Conservation (phyloP, 768 basidiomycete species). For the Naganishia randhawae region DNA sequence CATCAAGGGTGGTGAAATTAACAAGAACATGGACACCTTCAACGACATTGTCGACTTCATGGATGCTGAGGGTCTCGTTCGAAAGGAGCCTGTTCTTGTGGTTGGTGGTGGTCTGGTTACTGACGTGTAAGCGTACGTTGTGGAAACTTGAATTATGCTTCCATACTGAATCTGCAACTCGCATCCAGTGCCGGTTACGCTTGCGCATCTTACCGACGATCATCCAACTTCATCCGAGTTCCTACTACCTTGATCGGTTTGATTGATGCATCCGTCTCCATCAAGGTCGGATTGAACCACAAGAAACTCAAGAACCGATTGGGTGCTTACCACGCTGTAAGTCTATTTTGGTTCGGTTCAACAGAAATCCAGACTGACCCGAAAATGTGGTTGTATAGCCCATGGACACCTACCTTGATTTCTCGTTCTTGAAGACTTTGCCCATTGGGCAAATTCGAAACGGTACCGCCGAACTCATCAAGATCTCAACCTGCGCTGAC, state of each 20-base stretch:
- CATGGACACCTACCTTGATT: conserved; percentile 51
- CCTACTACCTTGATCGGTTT: conserved; percentile 52
- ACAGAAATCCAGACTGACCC: not conserved
- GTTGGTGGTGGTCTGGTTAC: conserved; percentile 51
- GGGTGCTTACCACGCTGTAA: conserved; percentile 22
- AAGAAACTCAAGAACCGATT: conserved; percentile 52
- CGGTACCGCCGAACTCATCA: conserved; percentile 52
- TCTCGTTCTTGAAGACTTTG: conserved; percentile 49
- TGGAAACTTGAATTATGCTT: not conserved
- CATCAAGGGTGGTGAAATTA: conserved; percentile 50
- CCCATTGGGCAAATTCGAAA: conserved; percentile 51
- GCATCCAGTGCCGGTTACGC: conserved; percentile 43
- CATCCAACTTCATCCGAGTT: conserved; percentile 49
- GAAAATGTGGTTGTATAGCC: conserved; percentile 30
- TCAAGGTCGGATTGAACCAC: conserved; percentile 49
- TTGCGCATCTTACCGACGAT: conserved; percentile 49
- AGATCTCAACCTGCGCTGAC: conserved; percentile 52
- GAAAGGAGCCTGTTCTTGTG: conserved; percentile 51
- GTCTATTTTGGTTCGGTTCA: not conserved
- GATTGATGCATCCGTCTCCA: conserved; percentile 51
- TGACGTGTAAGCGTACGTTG: conserved; percentile 34
- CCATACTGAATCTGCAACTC: conserved; percentile 2
- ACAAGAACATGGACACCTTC: conserved; percentile 53
- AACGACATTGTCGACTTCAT: conserved; percentile 51
- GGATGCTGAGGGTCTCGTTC: conserved; percentile 51